phyloP scores from a whole-genome alignment of 768 basidiomycete genomes.

The Dacryopinax spathularia region DNA sequence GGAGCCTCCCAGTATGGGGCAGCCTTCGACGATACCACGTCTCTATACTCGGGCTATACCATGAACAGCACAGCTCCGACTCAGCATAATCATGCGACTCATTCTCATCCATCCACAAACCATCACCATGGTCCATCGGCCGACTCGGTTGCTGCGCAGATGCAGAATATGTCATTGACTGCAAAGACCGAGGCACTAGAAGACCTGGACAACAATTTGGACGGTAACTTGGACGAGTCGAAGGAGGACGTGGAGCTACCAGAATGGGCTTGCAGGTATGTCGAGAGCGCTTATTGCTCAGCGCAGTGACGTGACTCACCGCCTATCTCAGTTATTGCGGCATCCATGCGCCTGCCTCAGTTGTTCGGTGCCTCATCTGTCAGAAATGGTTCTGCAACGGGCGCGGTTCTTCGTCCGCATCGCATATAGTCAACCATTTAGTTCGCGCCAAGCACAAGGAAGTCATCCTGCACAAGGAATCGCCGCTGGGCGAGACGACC shows the following conservation, averaged over 20 bases:
- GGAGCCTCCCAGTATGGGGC: constrained; percentile 17
- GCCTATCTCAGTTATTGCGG: constrained; percentile 69
- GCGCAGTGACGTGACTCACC: constrained; percentile 2
- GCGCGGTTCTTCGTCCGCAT: constrained; percentile 91
- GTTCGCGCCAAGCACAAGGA: constrained; percentile 99
- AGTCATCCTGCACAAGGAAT: constrained; percentile 89
- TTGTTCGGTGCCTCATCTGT: constrained; percentile 87
- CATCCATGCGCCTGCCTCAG: constrained; percentile 91
- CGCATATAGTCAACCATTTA: constrained; percentile 97
- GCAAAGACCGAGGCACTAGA: constrained; percentile 16
- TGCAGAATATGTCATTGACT: constrained; percentile 14
- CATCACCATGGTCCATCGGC: constrained; percentile 4
- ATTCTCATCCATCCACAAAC: constrained; percentile 14
- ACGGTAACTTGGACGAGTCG: constrained; percentile 75
- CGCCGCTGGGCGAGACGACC: constrained; percentile 89
- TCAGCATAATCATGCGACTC: constrained; percentile 10
- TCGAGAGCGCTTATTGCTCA: constrained; percentile 6
- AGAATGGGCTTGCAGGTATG: constrained; percentile 10
- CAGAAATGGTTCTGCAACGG: constrained; percentile 99
- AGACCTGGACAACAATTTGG: constrained; percentile 67
- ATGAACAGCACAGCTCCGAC: constrained; percentile 9
- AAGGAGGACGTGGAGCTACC: constrained; percentile 48
- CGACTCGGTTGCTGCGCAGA: constrained; percentile 1
- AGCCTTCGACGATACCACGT: constrained; percentile 17
- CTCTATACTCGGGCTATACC: constrained; percentile 20